Evolutionary conservation across 1,139 yeast species (phyloP).

Genomic region (Taphrina flavorubra): DNA sequence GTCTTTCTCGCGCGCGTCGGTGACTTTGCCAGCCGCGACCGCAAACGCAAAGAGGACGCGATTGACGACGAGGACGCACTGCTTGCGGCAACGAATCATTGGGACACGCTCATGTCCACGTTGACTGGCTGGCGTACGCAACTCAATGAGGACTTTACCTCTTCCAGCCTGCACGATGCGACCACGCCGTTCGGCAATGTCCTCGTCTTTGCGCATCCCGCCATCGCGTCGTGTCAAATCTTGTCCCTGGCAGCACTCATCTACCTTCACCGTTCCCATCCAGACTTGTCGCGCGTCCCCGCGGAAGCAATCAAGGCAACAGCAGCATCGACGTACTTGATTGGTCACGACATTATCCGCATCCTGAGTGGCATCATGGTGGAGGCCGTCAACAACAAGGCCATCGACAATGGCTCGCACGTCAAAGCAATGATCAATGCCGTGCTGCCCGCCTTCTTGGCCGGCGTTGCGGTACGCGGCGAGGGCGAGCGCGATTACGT

Average conservation of each 20-base stretch:
- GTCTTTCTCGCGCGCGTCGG: conserved; percentile 32
- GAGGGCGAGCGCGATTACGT: conserved; percentile 32
- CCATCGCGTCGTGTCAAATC: conserved; percentile 34
- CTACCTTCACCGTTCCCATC: conserved; percentile 34
- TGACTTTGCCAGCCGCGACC: conserved; percentile 26
- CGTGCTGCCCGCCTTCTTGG: conserved; percentile 29
- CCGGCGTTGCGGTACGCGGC: conserved; percentile 13
- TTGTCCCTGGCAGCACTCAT: conserved; percentile 22
- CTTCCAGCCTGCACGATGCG: conserved; percentile 8
- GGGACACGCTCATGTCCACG: conserved; percentile 23
- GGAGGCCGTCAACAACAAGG: conserved; percentile 19
- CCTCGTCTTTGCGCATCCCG: conserved; percentile 22
- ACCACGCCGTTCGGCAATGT: conserved; percentile 34
- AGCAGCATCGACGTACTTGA: conserved; percentile 11
- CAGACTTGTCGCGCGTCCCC: conserved; percentile 14
- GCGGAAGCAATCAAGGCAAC: conserved; percentile 18
- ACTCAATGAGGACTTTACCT: conserved; percentile 5
- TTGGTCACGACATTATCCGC: conserved; percentile 19
- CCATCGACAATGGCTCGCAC: conserved; percentile 18
- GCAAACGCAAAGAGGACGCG: conserved; percentile 3
- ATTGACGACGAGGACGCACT: neutral
- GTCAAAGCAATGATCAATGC: conserved; percentile 35
- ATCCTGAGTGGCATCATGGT: conserved; percentile 30
- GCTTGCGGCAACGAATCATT: conserved; percentile 9
- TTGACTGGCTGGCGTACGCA: conserved; percentile 24